Conservation (phyloP, 106 monocot genomes). For the Dioscorea dumetorum region DNA sequence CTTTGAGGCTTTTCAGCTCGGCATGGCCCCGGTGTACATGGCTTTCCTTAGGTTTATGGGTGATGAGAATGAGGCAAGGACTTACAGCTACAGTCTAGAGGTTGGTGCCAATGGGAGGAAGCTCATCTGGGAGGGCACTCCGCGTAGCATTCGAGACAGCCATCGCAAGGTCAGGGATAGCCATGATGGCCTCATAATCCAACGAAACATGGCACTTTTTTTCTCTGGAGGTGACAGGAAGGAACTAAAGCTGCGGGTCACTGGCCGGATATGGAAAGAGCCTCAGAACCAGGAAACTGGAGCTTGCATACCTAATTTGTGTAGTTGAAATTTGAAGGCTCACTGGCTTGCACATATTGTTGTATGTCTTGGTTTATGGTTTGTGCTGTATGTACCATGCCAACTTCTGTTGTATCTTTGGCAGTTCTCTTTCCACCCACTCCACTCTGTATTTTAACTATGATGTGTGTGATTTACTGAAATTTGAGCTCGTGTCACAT, state of each 20-base stretch:
- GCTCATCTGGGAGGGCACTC: background rate
- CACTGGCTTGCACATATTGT: background rate
- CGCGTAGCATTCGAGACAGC: background rate
- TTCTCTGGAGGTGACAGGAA: background rate
- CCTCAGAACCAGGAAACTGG: background rate
- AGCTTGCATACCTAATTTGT: background rate
- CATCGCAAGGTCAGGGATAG: constrained; percentile 1
- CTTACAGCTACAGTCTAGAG: constrained; percentile 1
- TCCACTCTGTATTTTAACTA: too few relatives aligned
- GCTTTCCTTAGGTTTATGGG: constrained; percentile 1
- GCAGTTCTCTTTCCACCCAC: too few relatives aligned
- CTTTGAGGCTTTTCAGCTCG: constrained; percentile 1
- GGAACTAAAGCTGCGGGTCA: background rate
- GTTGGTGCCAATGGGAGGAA: constrained; percentile 1
- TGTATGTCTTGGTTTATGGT: background rate
- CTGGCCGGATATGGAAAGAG: background rate
- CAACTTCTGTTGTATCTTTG: background rate
- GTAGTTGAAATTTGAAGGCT: background rate
- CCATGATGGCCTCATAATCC: background rate
- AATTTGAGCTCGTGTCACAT: too few relatives aligned
- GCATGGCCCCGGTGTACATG: background rate
- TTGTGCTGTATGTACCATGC: background rate
- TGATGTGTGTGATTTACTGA: too few relatives aligned
- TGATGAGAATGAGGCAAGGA: constrained; percentile 1
- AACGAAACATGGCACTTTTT: background rate